Percentiles rank a stretch among this genome's conserved stretches.
phyloP scores from a whole-genome alignment of 768 basidiomycete genomes.

The Agrocybe praecox region DNA sequence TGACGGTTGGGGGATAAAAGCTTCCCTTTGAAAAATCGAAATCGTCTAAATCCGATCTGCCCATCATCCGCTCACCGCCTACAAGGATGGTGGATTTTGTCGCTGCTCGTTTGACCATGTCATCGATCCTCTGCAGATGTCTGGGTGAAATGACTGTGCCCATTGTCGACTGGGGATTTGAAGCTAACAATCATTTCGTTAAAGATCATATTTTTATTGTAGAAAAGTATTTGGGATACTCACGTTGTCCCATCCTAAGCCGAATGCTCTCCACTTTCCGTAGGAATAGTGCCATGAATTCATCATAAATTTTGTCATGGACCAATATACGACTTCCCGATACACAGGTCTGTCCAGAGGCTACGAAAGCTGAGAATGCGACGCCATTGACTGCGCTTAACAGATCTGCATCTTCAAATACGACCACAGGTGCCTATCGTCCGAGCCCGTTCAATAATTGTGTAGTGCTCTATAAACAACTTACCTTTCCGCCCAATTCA shows the following conservation, averaged over 20 bases:
- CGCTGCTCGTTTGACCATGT: constrained; percentile 46
- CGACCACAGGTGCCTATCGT: constrained; percentile 71
- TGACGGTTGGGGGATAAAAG: constrained; percentile 83
- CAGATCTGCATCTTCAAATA: constrained; percentile 81
- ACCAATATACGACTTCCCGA: constrained; percentile 85
- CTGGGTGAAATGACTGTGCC: constrained; percentile 73
- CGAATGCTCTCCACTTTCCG: constrained; percentile 65
- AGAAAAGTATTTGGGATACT: constrained; percentile 18
- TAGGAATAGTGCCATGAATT: constrained; percentile 64
- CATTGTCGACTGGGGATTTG: constrained; percentile 73
- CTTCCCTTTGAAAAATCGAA: constrained; percentile 71
- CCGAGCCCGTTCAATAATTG: not conserved
- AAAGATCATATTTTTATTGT: not conserved
- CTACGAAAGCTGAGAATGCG: constrained; percentile 83
- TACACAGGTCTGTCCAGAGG: constrained; percentile 91
- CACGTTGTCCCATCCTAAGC: constrained; percentile 78
- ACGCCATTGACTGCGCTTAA: constrained; percentile 78
- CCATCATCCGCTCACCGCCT: constrained; percentile 71
- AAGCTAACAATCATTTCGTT: constrained; percentile 43
- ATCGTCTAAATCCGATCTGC: constrained; percentile 63
- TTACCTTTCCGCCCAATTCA: constrained; percentile 84
- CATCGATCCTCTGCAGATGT: constrained; percentile 68
- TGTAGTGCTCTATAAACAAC: too few relatives aligned
- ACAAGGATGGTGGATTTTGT: constrained; percentile 48
- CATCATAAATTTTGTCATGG: constrained; percentile 68